These are phyloP conservation scores for Lophium mytilinum DNA, from an alignment of 495 filamentous ascomycete species.

Conservation along the genomic window DNA sequence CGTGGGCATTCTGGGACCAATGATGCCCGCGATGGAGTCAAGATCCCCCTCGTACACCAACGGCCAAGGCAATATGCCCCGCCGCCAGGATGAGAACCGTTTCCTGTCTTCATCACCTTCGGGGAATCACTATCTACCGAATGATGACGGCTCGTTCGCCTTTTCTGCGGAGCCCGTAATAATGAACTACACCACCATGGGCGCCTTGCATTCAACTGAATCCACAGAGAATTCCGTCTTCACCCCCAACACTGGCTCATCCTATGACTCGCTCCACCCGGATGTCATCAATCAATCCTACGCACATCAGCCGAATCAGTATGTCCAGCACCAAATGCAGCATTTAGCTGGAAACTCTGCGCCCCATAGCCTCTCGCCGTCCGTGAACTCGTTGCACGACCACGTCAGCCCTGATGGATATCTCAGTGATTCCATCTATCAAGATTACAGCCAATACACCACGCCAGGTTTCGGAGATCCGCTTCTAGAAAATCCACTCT, in stretches of 20 bases:
- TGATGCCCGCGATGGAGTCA: constrained; percentile 13
- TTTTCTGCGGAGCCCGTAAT: constrained; percentile 21
- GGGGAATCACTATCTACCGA: constrained; percentile 2
- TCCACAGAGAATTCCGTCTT: constrained; percentile 7
- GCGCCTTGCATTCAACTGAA: constrained; percentile 1
- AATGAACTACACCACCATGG: constrained; percentile 16
- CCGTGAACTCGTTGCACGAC: constrained; percentile 16
- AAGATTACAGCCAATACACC: constrained; percentile 13
- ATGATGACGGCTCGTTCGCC: constrained; percentile 7
- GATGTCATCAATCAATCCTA: constrained; percentile 16
- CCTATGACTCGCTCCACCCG: constrained; percentile 20
- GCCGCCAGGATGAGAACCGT: constrained; percentile 12
- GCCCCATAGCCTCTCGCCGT: constrained; percentile 20
- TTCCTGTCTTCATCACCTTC: constrained; percentile 8
- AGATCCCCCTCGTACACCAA: constrained; percentile 13
- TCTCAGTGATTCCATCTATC: constrained; percentile 18
- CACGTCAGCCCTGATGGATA: constrained; percentile 22
- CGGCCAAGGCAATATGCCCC: constrained; percentile 8
- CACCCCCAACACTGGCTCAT: constrained; percentile 16
- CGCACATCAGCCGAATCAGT: constrained; percentile 3
- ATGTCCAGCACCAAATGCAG: constrained; percentile 9
- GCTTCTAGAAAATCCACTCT: constrained; percentile 6
- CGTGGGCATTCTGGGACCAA: not conserved
- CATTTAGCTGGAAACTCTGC: constrained; percentile 7
- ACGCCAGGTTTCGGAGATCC: constrained; percentile 13